Evolutionary conservation across 169 alveolate genomes (phyloP).

Genomic region (Ichthyophthirius multifiliis): DNA sequence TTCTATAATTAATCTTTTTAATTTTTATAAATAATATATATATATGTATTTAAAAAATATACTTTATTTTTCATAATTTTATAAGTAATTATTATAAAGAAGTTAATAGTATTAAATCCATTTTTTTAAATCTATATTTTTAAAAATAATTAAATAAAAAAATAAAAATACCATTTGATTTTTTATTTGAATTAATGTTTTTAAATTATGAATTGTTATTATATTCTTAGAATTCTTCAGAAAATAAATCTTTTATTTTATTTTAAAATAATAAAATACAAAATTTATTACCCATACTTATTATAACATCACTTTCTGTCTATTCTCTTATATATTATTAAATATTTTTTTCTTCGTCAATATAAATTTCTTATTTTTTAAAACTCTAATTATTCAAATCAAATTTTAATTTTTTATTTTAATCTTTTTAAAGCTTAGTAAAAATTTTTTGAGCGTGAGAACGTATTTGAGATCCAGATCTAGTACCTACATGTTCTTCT

Average conservation of each 20-base stretch:
- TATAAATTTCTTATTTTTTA: not conserved
- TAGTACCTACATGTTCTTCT: slow-evolving; percentile 43
- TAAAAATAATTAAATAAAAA: too few relatives aligned
- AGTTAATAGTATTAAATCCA: not conserved
- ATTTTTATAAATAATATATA: not conserved
- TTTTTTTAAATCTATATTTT: not conserved
- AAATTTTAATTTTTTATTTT: not conserved
- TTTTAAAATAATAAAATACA: too few relatives aligned
- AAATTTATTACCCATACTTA: too few relatives aligned
- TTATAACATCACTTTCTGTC: not conserved
- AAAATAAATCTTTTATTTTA: not conserved
- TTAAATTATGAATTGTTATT: too few relatives aligned
- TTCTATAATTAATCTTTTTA: not conserved
- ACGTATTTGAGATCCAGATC: slow-evolving; percentile 47
- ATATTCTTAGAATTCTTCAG: too few relatives aligned
- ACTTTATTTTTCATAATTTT: not conserved
- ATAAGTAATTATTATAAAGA: not conserved
- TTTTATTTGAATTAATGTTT: too few relatives aligned
- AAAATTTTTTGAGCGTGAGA: slow-evolving; percentile 49
- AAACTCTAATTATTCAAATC: not conserved
- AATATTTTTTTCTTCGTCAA: not conserved
- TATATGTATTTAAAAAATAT: not conserved
- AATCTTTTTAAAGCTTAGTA: slow-evolving; percentile 10
- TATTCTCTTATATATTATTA: not conserved
- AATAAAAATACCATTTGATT: not conserved